A percentile compares a stretch with the other conserved stretches of the same genome.
Conservation (phyloP, 371 early-diverging fungal genomes). For the Sporodiniella umbellata region DNA sequence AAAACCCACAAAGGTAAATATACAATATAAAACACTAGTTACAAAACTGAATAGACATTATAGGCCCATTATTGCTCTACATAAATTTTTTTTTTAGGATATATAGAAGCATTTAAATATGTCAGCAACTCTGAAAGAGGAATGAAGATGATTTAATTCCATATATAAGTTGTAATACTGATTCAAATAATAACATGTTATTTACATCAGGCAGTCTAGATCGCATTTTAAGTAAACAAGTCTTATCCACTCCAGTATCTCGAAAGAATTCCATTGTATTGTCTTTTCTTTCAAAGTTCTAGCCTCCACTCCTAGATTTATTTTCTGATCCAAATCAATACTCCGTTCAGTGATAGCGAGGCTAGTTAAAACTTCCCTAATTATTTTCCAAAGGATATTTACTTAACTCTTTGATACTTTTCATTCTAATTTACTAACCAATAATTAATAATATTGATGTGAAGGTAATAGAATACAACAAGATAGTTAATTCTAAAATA, state of each 20-base stretch:
- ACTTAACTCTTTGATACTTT: slow-evolving; percentile 9
- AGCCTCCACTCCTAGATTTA: slow-evolving; percentile 7
- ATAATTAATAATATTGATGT: slow-evolving; percentile 3
- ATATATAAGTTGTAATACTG: slow-evolving; percentile 16
- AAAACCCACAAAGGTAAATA: slow-evolving; percentile 5
- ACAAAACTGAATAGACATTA: slow-evolving; percentile 4
- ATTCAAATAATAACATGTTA: slow-evolving; percentile 1
- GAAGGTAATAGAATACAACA: slow-evolving; percentile 11
- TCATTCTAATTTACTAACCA: slow-evolving; percentile 4
- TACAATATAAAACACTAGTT: slow-evolving; percentile 8
- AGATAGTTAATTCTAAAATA: slow-evolving; percentile 4
- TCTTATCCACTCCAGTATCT: slow-evolving; percentile 5
- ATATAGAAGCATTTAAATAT: no score
- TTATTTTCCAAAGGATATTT: slow-evolving; percentile 3
- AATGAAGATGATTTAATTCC: slow-evolving; percentile 3
- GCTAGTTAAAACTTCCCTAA: not conserved
- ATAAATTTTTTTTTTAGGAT: not conserved
- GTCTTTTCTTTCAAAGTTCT: slow-evolving; percentile 11
- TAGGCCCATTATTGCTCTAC: slow-evolving; percentile 7
- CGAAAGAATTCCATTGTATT: slow-evolving; percentile 6
- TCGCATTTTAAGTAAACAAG: slow-evolving; percentile 6
- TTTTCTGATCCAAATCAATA: slow-evolving; percentile 12
- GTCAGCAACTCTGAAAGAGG: no score
- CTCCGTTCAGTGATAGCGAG: slow-evolving; percentile 14
- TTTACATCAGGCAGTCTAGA: slow-evolving; percentile 1